A percentile compares a stretch with the other conserved stretches of the same genome.
Conservation (phyloP, 1,284 basidiomycete genomes). For the Tremellales sp. region DNA sequence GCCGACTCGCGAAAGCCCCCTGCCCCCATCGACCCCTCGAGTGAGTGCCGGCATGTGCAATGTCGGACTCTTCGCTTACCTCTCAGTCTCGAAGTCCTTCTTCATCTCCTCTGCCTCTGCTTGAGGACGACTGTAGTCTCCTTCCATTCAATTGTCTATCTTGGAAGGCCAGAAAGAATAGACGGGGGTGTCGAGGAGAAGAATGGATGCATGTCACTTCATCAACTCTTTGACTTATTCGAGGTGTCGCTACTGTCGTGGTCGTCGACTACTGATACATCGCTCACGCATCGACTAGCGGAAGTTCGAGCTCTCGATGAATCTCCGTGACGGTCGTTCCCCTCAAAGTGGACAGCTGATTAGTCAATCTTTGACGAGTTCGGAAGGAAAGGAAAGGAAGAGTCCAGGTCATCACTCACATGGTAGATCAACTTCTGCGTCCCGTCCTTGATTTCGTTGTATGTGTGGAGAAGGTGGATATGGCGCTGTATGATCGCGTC, state of each 20-base stretch:
- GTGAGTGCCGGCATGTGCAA: too few relatives aligned
- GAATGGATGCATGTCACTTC: slow-evolving; percentile 4
- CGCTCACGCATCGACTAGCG: slow-evolving; percentile 29
- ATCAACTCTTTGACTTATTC: too few relatives aligned
- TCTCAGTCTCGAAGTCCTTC: slow-evolving; percentile 42
- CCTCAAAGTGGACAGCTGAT: neutral
- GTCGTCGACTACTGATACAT: neutral
- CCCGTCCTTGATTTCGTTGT: slow-evolving; percentile 49
- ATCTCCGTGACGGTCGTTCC: slow-evolving; percentile 32
- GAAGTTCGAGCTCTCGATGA: slow-evolving; percentile 38
- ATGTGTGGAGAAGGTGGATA: slow-evolving; percentile 43
- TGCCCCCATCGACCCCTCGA: slow-evolving; percentile 80
- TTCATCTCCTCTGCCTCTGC: slow-evolving; percentile 66
- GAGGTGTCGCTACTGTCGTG: too few relatives aligned
- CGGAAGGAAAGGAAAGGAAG: neutral
- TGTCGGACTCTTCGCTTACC: too few relatives aligned
- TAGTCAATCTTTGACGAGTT: neutral
- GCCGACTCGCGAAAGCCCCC: slow-evolving; percentile 74
- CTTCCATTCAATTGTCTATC: too few relatives aligned
- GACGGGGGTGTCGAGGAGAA: too few relatives aligned
- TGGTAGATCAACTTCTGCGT: slow-evolving; percentile 42
- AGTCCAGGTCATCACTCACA: slow-evolving; percentile 30
- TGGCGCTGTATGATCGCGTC: slow-evolving; percentile 35
- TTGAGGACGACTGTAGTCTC: slow-evolving; percentile 12
- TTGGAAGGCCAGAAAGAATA: too few relatives aligned